Evolutionary conservation across 1,284 basidiomycete genomes (phyloP).

Genomic region (Moesziomyces parantarcticus): DNA sequence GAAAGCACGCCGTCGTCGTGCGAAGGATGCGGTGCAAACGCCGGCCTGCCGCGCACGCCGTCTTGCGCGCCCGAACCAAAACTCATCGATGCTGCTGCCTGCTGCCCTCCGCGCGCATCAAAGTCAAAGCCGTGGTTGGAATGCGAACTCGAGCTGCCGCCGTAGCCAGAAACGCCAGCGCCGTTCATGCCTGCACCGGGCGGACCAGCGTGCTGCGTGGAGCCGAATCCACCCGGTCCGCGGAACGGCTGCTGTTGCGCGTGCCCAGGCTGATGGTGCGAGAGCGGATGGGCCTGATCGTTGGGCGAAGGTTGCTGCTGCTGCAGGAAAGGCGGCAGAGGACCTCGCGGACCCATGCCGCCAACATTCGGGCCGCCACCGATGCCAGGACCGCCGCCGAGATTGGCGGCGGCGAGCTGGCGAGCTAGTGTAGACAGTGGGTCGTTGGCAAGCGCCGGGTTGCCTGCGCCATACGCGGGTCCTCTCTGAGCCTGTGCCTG

Average conservation of each 20-base stretch:
- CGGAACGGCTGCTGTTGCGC: slow-evolving; percentile 22
- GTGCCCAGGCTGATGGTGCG: slow-evolving; percentile 10
- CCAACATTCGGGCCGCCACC: slow-evolving; percentile 7
- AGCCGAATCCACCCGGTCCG: slow-evolving; percentile 6
- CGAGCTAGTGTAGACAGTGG: slow-evolving; percentile 45
- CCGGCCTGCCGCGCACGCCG: slow-evolving; percentile 1
- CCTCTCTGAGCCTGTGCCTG: slow-evolving; percentile 39
- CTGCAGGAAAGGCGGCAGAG: slow-evolving; percentile 32
- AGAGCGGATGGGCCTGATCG: slow-evolving; percentile 6
- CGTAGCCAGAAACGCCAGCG: slow-evolving; percentile 5
- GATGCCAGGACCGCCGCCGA: slow-evolving; percentile 8
- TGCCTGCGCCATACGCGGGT: slow-evolving; percentile 14
- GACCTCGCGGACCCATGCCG: slow-evolving; percentile 22
- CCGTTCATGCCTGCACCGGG: slow-evolving; percentile 16
- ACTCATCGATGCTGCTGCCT: neutral
- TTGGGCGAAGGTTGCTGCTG: slow-evolving; percentile 28
- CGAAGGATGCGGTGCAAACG: slow-evolving; percentile 14
- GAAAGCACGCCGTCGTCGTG: slow-evolving; percentile 24
- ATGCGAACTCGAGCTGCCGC: slow-evolving; percentile 22
- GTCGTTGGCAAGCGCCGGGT: slow-evolving; percentile 30
- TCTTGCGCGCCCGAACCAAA: slow-evolving; percentile 8
- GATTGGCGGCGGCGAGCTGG: slow-evolving; percentile 48
- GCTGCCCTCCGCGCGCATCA: slow-evolving; percentile 11
- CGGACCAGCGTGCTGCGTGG: slow-evolving; percentile 11
- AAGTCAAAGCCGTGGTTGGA: slow-evolving; percentile 29